Base-by-base conservation (phyloP, 257 asterid genomes). In the Henckelia pumila region DNA sequence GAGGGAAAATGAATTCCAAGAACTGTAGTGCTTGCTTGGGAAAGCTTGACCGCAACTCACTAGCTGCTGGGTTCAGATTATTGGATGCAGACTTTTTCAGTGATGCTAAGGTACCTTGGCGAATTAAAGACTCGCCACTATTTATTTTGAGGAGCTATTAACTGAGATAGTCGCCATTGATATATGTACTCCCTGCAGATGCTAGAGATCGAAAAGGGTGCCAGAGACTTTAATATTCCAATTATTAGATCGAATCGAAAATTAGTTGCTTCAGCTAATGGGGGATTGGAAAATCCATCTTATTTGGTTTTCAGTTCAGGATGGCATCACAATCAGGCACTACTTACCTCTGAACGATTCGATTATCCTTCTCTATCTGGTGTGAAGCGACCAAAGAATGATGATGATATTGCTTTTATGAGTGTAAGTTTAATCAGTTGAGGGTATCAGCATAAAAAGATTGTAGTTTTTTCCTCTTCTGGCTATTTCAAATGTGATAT, bases 401-500 rank as follows among this genome's bases (percentile, higher is more conserved):
- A 90, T 28, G 96, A 90, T 71, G 96, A 93, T 71, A 79, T 90
- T 77, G 92, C 96, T 33, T 93, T 86, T 73, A 88, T 88, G 99
- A 88, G 87, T 61, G 99, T 90, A 76, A 71, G 95, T 78, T 58
- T 29, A 64, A 56, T 16, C 17, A 24, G 14, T 68, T 50, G 16
- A 20, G 57, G 35, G 52, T 59, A 53, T n/a, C 58, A 24, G 30
- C 17, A 23, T 1, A 16, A 63, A 66, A 35, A 25, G 32, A n/a
- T 52, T n/a, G 30, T 44, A 32, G 23, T 20, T 57, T 19, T 17
- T 14, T 21, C 3, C 13, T 53, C 25, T 9, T 21, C 25, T 68
- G 56, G 23, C 19, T 26, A 63, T 20, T 53, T 24, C 22, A 53
- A 29, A 44, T 68, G 7, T 72, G 29, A 22, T 69, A 25, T n/a